Evolutionary conservation across 768 basidiomycete genomes (phyloP).

Genomic region (Lanmaoa rubissima): DNA sequence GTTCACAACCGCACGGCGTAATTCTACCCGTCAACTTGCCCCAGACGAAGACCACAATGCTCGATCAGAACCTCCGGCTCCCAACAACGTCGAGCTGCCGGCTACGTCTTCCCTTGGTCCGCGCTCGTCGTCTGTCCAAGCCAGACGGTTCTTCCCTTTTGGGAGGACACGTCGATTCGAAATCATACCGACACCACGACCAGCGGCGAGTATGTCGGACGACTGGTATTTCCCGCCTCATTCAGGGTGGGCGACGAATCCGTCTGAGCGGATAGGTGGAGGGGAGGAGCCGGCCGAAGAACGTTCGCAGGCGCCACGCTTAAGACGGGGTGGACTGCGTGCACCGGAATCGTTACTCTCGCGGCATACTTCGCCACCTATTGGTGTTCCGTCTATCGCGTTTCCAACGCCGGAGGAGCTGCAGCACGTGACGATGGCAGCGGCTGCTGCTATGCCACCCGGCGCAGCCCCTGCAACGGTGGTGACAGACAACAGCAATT

Average conservation of each 20-base stretch:
- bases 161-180: constrained; percentile 45
- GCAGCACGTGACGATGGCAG: constrained; percentile 18
- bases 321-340: constrained; percentile 66
- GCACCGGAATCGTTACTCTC: constrained; percentile 61
- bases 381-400: constrained; percentile 23
- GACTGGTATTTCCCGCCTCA: constrained; percentile 35
- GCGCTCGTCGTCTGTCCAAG: constrained; percentile 22
- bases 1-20: constrained; percentile 64
- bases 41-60: constrained; percentile 26
- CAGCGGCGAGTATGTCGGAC: constrained; percentile 28
- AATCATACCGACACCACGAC: constrained; percentile 32
- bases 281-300: constrained; percentile 36
- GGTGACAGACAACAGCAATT: constrained; percentile 1
- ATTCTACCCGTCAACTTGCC: constrained; percentile 38
- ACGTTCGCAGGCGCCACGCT: constrained; percentile 44
- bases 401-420: constrained; percentile 24
- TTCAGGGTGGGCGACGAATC: constrained; percentile 18
- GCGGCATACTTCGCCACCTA: constrained; percentile 41
- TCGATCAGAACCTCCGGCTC: constrained; percentile 10
- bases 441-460: background rate
- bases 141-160: constrained; percentile 59
- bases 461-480: background rate
- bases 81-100: background rate
- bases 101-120: constrained; percentile 9
- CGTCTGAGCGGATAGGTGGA: constrained; percentile 17